phyloP scores from a whole-genome alignment of 257 asterid genomes.

The Przewalskia tangutica region DNA sequence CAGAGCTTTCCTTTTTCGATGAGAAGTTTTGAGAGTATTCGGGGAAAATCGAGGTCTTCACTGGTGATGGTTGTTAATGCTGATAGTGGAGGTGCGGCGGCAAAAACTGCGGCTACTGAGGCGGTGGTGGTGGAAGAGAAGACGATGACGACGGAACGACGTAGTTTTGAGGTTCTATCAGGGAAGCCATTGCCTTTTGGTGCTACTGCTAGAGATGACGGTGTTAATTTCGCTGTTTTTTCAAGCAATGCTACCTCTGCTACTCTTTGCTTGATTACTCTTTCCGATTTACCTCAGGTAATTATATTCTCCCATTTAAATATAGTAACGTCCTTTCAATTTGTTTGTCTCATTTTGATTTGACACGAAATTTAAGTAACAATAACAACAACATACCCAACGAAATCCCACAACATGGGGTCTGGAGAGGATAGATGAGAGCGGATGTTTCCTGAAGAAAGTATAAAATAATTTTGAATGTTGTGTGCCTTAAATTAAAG shows the following conservation, averaged over 20 bases:
- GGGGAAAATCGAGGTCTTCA: slow-evolving; percentile 5
- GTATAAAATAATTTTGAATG: too few relatives aligned
- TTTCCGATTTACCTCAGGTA: slow-evolving; percentile 60
- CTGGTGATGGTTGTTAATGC: slow-evolving; percentile 11
- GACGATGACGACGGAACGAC: slow-evolving; percentile 23
- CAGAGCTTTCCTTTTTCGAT: neutral
- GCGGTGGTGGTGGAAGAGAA: slow-evolving; percentile 51
- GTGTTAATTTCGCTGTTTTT: slow-evolving; percentile 67
- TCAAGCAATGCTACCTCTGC: slow-evolving; percentile 69
- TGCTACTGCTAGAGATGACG: slow-evolving; percentile 73
- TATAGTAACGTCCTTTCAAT: too few relatives aligned
- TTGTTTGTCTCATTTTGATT: too few relatives aligned
- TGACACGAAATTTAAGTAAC: too few relatives aligned
- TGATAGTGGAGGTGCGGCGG: slow-evolving; percentile 29
- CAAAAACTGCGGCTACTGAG: slow-evolving; percentile 32
- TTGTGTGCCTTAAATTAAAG: too few relatives aligned
- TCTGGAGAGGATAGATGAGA: too few relatives aligned
- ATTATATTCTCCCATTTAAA: neutral
- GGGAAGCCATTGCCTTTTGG: slow-evolving; percentile 88
- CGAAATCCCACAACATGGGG: too few relatives aligned
- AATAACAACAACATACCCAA: too few relatives aligned
- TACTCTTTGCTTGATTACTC: slow-evolving; percentile 61
- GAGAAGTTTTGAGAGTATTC: neutral
- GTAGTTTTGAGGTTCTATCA: slow-evolving; percentile 45
- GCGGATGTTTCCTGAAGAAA: too few relatives aligned